Evolutionary conservation across 2,329 filamentous ascomycete species (phyloP).

Genomic region (Paracoccidioides brasiliensis): DNA sequence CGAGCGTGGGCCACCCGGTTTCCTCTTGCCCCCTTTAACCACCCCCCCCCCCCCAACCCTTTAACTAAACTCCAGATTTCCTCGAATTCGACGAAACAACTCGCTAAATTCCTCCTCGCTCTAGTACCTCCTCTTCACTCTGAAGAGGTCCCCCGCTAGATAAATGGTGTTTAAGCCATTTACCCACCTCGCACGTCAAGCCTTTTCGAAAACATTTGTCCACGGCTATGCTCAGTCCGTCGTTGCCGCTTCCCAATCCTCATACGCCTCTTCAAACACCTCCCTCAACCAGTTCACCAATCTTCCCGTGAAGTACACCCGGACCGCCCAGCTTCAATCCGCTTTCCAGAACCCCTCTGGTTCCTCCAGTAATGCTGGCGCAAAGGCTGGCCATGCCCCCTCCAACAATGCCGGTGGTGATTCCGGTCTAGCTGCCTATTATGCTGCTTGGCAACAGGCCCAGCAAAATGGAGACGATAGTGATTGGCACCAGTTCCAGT

Average conservation of each 20-base stretch:
- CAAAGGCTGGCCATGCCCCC: constrained; percentile 45
- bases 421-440: constrained; percentile 75
- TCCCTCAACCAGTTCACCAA: constrained; percentile 41
- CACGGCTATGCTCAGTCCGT: constrained; percentile 97
- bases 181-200: constrained; percentile 83
- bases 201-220: constrained; percentile 91
- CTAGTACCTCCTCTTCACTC: constrained; percentile 43
- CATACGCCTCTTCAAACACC: constrained; percentile 54
- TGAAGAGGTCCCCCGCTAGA: constrained; percentile 55
- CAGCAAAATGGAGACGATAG: constrained; percentile 56
- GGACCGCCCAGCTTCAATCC: constrained; percentile 56
- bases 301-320: constrained; percentile 38
- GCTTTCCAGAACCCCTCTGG: constrained; percentile 54
- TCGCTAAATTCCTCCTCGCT: background rate
- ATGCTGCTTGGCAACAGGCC: constrained; percentile 74
- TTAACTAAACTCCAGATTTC: background rate
- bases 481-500: constrained; percentile 87
- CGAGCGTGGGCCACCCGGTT: too few relatives aligned
- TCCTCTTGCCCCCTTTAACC: too few relatives aligned
- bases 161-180: constrained; percentile 77
- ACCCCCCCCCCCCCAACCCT: too few relatives aligned
- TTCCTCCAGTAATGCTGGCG: constrained; percentile 35
- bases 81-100: too few relatives aligned
- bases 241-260: constrained; percentile 84
- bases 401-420: constrained; percentile 38